A percentile compares a stretch with the other conserved stretches of the same genome.
Evolutionary conservation across 805 yeast genomes (phyloP).

Genomic region (Brettanomyces bruxellensis): DNA sequence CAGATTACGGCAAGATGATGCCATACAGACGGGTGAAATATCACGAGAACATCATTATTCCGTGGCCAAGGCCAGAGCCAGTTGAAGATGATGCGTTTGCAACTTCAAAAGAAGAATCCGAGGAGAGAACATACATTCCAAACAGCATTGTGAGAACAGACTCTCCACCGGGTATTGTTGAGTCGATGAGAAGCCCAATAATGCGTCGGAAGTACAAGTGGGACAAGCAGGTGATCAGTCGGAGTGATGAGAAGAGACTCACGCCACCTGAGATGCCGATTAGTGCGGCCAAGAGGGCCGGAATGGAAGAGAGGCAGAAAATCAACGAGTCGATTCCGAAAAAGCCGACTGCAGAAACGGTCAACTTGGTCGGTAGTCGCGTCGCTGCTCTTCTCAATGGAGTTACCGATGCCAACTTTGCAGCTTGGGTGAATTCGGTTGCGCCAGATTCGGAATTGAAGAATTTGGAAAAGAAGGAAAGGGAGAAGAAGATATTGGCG

Average conservation of each 20-base stretch:
- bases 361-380: conserved; percentile 34
- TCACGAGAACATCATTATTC: conserved; percentile 61
- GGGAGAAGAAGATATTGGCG: conserved; percentile 12
- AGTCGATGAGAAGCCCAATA: conserved; percentile 66
- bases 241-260: conserved; percentile 51
- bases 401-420: conserved; percentile 23
- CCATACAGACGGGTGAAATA: conserved; percentile 73
- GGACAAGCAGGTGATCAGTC: conserved; percentile 44
- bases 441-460: conserved; percentile 16
- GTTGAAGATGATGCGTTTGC: conserved; percentile 48
- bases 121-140: conserved; percentile 68
- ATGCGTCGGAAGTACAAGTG: conserved; percentile 51
- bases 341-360: conserved; percentile 32
- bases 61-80: conserved; percentile 78
- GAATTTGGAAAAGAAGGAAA: conserved; percentile 11
- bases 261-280: conserved; percentile 73
- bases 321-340: conserved; percentile 35
- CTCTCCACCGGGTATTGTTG: conserved; percentile 53
- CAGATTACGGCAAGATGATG: conserved; percentile 59
- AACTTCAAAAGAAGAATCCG: conserved; percentile 47
- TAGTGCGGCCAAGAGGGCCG: conserved; percentile 52
- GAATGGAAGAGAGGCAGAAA: conserved; percentile 42
- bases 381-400: conserved; percentile 28
- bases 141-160: conserved; percentile 59
- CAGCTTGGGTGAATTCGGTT: conserved; percentile 19